phyloP scores from a whole-genome alignment of 2,329 filamentous ascomycete genomes.

The Ceratocystis huliohia region DNA sequence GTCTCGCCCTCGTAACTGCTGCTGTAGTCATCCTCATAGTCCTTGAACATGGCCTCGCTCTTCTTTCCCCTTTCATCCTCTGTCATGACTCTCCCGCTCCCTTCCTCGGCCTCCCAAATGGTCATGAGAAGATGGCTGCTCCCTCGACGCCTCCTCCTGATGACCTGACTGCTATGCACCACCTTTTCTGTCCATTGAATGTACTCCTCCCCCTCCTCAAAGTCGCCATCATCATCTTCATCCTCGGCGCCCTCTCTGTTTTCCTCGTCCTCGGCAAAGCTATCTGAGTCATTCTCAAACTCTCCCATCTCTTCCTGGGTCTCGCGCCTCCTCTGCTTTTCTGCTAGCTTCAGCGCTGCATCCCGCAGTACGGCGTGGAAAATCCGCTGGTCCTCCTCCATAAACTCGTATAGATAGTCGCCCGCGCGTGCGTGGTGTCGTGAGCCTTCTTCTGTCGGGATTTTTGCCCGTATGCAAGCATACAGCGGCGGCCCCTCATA shows the following conservation, averaged over 20 bases:
- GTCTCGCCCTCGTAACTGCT: not conserved
- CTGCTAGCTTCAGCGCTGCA: not conserved
- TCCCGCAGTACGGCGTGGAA: not conserved
- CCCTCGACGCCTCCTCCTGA: not conserved
- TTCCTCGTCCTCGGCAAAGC: not conserved
- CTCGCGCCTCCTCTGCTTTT: not conserved
- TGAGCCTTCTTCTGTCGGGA: not conserved
- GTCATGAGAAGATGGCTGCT: not conserved
- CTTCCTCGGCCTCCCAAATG: slow-evolving; percentile 7
- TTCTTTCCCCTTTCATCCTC: not conserved
- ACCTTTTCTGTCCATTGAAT: slow-evolving; percentile 5
- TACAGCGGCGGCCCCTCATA: not conserved
- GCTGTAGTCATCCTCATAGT: too few relatives aligned
- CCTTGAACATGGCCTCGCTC: not conserved
- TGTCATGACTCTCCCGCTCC: not conserved
- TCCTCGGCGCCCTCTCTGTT: not conserved
- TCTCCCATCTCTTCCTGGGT: not conserved
- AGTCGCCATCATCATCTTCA: not conserved
- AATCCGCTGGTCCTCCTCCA: not conserved
- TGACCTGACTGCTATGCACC: not conserved
- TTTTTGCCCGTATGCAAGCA: not conserved
- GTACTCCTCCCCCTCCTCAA: not conserved
- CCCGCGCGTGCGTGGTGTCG: not conserved
- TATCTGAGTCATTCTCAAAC: not conserved
- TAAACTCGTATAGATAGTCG: not conserved